These are phyloP conservation scores for Lasiodiplodia sp. DNA, from an alignment of 2,329 filamentous ascomycete genomes.

Conservation along the genomic window DNA sequence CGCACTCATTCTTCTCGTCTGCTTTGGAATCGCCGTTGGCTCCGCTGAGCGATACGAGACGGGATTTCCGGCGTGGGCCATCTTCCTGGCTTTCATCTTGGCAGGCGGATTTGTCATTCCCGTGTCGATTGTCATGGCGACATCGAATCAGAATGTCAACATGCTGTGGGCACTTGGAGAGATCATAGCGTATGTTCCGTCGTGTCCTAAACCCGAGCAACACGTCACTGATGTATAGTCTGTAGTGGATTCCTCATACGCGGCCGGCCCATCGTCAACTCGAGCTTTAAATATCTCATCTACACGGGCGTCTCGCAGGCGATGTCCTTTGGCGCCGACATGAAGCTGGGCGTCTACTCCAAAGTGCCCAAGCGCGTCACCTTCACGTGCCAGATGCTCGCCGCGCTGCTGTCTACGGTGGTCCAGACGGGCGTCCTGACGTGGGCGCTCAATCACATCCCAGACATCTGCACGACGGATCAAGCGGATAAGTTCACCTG, in stretches of 20 bases:
- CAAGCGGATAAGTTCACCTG: slow-evolving; percentile 58
- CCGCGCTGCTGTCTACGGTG: slow-evolving; percentile 70
- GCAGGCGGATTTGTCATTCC: slow-evolving; percentile 61
- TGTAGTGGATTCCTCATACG: slow-evolving; percentile 59
- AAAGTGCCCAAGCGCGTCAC: slow-evolving; percentile 70
- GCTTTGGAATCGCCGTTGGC: slow-evolving; percentile 45
- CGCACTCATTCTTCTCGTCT: slow-evolving; percentile 62
- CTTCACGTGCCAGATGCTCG: slow-evolving; percentile 71
- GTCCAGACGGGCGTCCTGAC: slow-evolving; percentile 72
- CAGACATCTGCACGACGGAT: slow-evolving; percentile 64
- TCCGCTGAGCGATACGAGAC: slow-evolving; percentile 44
- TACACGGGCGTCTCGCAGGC: slow-evolving; percentile 24
- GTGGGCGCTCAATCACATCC: slow-evolving; percentile 63
- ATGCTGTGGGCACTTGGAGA: slow-evolving; percentile 62
- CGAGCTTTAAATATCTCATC: slow-evolving; percentile 55
- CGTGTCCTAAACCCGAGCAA: neutral
- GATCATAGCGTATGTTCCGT: slow-evolving; percentile 43
- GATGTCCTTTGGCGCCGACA: slow-evolving; percentile 21
- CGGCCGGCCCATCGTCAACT: slow-evolving; percentile 57
- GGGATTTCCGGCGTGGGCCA: slow-evolving; percentile 47
- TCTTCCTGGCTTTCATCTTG: slow-evolving; percentile 42
- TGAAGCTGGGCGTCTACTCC: slow-evolving; percentile 55
- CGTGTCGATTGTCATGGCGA: slow-evolving; percentile 22
- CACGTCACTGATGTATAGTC: slow-evolving; percentile 36
- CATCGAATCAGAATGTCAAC: slow-evolving; percentile 40